Conservation (phyloP, 2,329 filamentous ascomycete species). For the Talaromyces sp. region DNA sequence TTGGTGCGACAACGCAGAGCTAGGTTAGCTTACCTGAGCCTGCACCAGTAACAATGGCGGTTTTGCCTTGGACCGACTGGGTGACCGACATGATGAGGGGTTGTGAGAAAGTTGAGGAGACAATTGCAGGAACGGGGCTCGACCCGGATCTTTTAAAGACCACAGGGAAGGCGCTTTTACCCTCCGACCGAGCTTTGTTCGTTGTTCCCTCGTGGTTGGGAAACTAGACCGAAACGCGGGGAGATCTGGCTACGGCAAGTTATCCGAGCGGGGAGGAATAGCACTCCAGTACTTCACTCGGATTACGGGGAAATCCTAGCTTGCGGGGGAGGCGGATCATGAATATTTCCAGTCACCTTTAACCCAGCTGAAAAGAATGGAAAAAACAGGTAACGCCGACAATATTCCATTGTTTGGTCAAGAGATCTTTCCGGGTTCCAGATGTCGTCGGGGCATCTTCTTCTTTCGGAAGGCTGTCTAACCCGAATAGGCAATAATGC, state of each 20-base stretch:
- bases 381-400: not conserved
- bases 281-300: not conserved
- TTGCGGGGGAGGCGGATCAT: not conserved
- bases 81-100: constrained; percentile 25
- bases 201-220: not conserved
- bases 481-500: not conserved
- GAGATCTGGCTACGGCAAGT: constrained; percentile 3
- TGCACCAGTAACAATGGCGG: constrained; percentile 53
- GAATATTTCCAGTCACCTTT: not conserved
- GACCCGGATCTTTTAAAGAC: not conserved
- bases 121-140: not conserved
- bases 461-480: not conserved
- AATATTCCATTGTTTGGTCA: not conserved
- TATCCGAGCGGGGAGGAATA: constrained; percentile 2
- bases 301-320: not conserved
- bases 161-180: not conserved
- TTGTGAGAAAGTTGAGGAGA: not conserved
- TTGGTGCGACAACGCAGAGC: too few species aligned
- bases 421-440: not conserved
- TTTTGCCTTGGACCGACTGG: constrained; percentile 40
- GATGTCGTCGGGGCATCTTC: not conserved
- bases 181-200: too few species aligned
- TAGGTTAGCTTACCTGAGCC: constrained; percentile 43
- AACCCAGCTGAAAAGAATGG: not conserved
- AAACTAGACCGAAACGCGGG: not conserved